Evolutionary conservation across 352 stramenopile species (phyloP), one percentile per base, ranked within the genome.

Genomic region (Globisporangium acanthophoron): DNA sequence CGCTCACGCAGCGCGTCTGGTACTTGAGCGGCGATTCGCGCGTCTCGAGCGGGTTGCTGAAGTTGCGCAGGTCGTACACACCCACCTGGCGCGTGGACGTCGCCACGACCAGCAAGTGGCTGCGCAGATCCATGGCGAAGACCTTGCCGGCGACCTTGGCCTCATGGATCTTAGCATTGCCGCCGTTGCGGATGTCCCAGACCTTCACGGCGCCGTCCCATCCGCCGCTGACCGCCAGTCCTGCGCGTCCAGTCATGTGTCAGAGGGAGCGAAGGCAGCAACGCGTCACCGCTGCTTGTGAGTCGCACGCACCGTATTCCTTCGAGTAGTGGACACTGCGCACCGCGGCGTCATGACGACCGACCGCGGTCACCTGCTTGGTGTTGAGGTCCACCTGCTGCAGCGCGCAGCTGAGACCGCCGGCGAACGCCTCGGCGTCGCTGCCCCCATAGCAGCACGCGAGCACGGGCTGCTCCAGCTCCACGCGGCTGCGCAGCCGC

Each of bases 1-100:
- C 64, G 44, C 77, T 61, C 11, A 93, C 70, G 66, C 88, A 98
- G 20, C 96, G 85, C 27, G 92, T 95, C 72, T 98, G 96, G 64
- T 92, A 93, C 75, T 97, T 93, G 62, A 96, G 71, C 58, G 80
- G 80, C 56, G 73, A 96, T 52, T 94, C 76, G n/a, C 81, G 76
- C 52, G 69, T 55, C 56, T 93, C 61, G 20, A 94, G 41, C 20
- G 90, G 85, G 27, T 73, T 61, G 15, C 56, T 59, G 8, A 88
- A 78, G 57, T 91, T 89, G 37, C 90, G 73, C 54, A 97, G 58
- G 59, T 98, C 92, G 59, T 93, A 96, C 7, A 90, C 70, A 56
- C 65, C 73, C 74, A 81, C 66, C 53, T 84, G 69, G 20, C 73
- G 71, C 35, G 64, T 73, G 5, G 78, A 88, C 44, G 74, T 87